Evolutionary conservation across 306 rosid species (phyloP).

Genomic region (Quercus robur): DNA sequence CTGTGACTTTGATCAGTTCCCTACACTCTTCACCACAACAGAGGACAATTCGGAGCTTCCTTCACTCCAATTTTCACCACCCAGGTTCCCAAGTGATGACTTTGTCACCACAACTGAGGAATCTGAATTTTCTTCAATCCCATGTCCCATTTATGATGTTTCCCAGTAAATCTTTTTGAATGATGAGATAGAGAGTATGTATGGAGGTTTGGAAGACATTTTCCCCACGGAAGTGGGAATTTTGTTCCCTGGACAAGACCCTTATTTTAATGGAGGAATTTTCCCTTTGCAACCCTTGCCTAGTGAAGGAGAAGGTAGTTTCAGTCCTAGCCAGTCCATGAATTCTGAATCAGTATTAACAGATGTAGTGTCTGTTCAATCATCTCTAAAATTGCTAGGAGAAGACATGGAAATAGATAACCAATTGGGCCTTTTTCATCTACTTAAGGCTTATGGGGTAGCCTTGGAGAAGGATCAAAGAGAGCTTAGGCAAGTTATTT

Average conservation of each 20-base stretch:
- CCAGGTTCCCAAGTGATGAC: slow-evolving; percentile 5
- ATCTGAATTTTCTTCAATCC: too few species aligned
- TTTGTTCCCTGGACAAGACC: too few species aligned
- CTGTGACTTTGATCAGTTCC: slow-evolving; percentile 2
- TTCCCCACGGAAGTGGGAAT: not conserved
- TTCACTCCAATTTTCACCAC: slow-evolving; percentile 17
- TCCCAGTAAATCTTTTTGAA: too few species aligned
- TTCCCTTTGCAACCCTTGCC: slow-evolving; percentile 30
- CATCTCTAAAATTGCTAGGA: slow-evolving; percentile 35
- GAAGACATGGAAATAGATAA: slow-evolving; percentile 43
- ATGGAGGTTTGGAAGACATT: slow-evolving; percentile 27
- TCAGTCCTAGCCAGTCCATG: slow-evolving; percentile 48
- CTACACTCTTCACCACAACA: slow-evolving; percentile 12
- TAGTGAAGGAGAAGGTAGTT: slow-evolving; percentile 15
- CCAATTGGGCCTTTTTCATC: slow-evolving; percentile 38
- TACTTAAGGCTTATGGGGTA: slow-evolving; percentile 48
- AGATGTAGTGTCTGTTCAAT: slow-evolving; percentile 17
- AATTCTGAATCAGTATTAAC: slow-evolving; percentile 40
- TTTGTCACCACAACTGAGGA: too few species aligned
- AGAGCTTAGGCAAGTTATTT: slow-evolving; percentile 30
- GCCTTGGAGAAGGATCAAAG: slow-evolving; percentile 42
- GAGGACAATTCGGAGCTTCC: slow-evolving; percentile 20
- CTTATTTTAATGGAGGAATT: too few species aligned
- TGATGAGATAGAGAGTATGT: too few species aligned
- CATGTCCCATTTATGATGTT: too few species aligned